Evolutionary conservation across 2,329 filamentous ascomycete genomes (phyloP).

Genomic region (Endoconidiophora laricicola): DNA sequence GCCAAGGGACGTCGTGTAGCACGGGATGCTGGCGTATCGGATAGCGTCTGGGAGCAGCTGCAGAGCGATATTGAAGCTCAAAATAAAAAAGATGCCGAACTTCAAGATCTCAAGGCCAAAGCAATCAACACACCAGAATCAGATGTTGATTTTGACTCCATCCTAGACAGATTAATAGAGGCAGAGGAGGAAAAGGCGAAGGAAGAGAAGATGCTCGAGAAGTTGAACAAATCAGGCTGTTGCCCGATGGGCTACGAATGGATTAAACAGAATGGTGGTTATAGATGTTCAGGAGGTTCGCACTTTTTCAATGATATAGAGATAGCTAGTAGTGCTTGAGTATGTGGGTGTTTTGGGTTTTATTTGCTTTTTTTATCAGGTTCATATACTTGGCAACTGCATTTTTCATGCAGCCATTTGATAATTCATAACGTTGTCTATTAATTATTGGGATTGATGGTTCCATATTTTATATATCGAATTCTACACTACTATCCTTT

Average conservation of each 20-base stretch:
- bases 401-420: too few relatives aligned
- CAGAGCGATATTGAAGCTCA: slow-evolving; percentile 30
- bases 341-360: too few relatives aligned
- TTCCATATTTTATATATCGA: too few relatives aligned
- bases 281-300: slow-evolving; percentile 42
- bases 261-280: slow-evolving; percentile 43
- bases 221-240: slow-evolving; percentile 33
- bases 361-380: too few relatives aligned
- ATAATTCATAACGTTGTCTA: too few relatives aligned
- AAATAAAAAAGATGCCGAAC: slow-evolving; percentile 22
- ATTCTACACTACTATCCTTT: too few relatives aligned
- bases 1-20: neutral
- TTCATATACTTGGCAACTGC: too few relatives aligned
- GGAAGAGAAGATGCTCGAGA: slow-evolving; percentile 26
- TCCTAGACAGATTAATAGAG: slow-evolving; percentile 22
- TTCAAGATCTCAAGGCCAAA: slow-evolving; percentile 20
- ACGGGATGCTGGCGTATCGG: slow-evolving; percentile 40
- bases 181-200: slow-evolving; percentile 23
- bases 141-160: slow-evolving; percentile 19
- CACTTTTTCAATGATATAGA: slow-evolving; percentile 22
- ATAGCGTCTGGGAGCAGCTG: slow-evolving; percentile 45
- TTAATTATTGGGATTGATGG: too few relatives aligned
- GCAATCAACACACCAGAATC: slow-evolving; percentile 12
- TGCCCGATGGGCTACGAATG: slow-evolving; percentile 43
- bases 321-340: too few relatives aligned